Percentiles rank a stretch among this genome's conserved stretches.
Conservation (phyloP, 177 flowering plant genomes). For the Telopea speciosissima region DNA sequence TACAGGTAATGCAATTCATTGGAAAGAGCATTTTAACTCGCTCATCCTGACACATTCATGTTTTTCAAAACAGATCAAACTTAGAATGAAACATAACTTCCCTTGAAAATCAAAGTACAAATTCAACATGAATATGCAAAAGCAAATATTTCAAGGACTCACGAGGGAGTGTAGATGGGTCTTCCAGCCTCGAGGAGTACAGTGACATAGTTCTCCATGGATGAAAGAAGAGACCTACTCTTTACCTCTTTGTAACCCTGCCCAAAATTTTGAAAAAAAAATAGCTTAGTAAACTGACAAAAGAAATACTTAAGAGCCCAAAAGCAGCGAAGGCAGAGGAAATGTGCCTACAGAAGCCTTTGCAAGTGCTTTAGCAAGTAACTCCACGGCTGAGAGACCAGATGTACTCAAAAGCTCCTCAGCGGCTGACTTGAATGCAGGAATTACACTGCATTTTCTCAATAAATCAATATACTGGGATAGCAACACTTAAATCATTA, state of each 20-base stretch:
- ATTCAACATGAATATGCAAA: neutral
- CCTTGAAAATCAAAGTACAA: neutral
- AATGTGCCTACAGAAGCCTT: slow-evolving; percentile 62
- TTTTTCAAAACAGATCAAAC: neutral
- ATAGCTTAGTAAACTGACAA: neutral
- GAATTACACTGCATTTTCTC: slow-evolving; percentile 71
- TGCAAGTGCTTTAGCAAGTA: slow-evolving; percentile 95
- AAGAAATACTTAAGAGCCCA: neutral
- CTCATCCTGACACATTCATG: neutral
- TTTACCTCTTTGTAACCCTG: slow-evolving; percentile 94
- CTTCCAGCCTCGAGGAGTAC: slow-evolving; percentile 71
- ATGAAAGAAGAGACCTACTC: slow-evolving; percentile 78
- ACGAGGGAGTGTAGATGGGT: slow-evolving; percentile 71
- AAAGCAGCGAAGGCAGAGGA: neutral
- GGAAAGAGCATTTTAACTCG: neutral
- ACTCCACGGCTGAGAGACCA: slow-evolving; percentile 64
- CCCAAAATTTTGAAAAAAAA: slow-evolving; percentile 2
- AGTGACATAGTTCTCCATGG: slow-evolving; percentile 73
- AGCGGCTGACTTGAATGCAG: slow-evolving; percentile 77
- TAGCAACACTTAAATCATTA: neutral
- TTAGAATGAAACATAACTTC: neutral
- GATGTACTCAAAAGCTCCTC: slow-evolving; percentile 66
- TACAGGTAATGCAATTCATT: neutral
- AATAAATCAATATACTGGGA: neutral
- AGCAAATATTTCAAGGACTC: slow-evolving; percentile 18